Conservation (phyloP, 2,329 filamentous ascomycete species). For the Sclerotiophoma versabilis region DNA sequence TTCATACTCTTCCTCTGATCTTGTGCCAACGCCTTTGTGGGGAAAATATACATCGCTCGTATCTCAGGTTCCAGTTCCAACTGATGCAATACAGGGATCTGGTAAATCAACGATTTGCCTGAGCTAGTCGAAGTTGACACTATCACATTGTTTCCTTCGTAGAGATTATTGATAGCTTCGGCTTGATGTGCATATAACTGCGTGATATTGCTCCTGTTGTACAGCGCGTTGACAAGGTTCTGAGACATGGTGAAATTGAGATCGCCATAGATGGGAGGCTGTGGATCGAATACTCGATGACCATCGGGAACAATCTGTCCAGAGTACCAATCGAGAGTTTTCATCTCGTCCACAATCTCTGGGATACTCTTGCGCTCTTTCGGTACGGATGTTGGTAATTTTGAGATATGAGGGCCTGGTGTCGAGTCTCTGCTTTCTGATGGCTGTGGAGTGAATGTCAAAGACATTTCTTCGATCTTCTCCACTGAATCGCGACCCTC, state of each 20-base stretch:
- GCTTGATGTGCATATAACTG: conserved; percentile 90
- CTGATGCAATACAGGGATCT: conserved; percentile 87
- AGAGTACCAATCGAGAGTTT: conserved; percentile 83
- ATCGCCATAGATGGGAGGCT: conserved; percentile 81
- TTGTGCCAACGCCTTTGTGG: conserved; percentile 94
- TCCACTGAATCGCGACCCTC: conserved; percentile 72
- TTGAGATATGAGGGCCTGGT: conserved; percentile 52
- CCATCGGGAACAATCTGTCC: conserved; percentile 93
- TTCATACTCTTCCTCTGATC: conserved; percentile 90
- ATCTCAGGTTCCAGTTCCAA: conserved; percentile 79
- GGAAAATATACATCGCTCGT: conserved; percentile 96
- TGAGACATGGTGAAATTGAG: conserved; percentile 88
- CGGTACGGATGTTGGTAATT: conserved; percentile 75
- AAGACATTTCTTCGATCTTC: conserved; percentile 65
- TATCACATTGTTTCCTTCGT: conserved; percentile 85
- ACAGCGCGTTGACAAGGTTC: conserved; percentile 91
- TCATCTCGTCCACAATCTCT: conserved; percentile 85
- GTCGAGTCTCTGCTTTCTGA: conserved; percentile 54
- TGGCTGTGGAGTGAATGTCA: conserved; percentile 68
- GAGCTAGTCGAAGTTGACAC: conserved; percentile 95
- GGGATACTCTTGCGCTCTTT: conserved; percentile 79
- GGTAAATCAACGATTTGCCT: conserved; percentile 97
- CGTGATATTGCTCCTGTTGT: conserved; percentile 87
- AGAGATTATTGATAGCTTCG: conserved; percentile 87
- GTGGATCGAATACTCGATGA: conserved; percentile 87